Evolutionary conservation across 768 basidiomycete genomes (phyloP).

Genomic region (Cantharellus anzutake): DNA sequence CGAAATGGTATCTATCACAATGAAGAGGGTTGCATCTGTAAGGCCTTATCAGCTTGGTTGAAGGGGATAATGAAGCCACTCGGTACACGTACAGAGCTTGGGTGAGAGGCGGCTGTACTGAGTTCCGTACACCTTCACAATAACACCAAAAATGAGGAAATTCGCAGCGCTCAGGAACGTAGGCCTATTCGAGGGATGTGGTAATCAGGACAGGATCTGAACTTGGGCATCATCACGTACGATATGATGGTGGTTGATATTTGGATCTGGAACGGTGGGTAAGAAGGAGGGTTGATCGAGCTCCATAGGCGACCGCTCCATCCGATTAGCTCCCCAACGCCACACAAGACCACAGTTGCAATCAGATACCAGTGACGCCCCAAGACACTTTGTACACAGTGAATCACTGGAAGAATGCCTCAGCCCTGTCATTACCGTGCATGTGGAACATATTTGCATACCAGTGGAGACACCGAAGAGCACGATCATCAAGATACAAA

Average conservation of each 20-base stretch:
- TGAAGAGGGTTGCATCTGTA: conserved; percentile 4
- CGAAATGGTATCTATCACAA: conserved; percentile 19
- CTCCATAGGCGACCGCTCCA: no score
- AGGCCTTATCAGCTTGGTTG: neutral
- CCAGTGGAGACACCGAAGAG: no score
- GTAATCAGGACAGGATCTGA: neutral
- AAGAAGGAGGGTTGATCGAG: neutral
- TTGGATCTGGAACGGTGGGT: neutral
- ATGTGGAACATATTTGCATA: no score
- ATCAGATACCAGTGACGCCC: no score
- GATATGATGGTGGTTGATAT: neutral
- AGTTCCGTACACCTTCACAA: conserved; percentile 10
- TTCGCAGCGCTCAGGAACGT: conserved; percentile 16
- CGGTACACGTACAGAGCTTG: conserved; percentile 9
- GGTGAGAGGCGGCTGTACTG: conserved; percentile 9
- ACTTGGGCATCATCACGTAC: neutral
- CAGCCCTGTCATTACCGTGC: no score
- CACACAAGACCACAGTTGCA: no score
- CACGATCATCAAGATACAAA: no score
- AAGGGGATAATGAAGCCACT: neutral
- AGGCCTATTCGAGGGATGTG: conserved; percentile 2
- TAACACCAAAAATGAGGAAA: conserved; percentile 17
- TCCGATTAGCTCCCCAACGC: no score
- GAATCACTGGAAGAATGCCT: no score
- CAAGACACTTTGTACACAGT: no score